Percentiles rank a stretch among this genome's conserved stretches.
phyloP scores from a whole-genome alignment of 345 rosid genomes.

The Corymbia maculata region DNA sequence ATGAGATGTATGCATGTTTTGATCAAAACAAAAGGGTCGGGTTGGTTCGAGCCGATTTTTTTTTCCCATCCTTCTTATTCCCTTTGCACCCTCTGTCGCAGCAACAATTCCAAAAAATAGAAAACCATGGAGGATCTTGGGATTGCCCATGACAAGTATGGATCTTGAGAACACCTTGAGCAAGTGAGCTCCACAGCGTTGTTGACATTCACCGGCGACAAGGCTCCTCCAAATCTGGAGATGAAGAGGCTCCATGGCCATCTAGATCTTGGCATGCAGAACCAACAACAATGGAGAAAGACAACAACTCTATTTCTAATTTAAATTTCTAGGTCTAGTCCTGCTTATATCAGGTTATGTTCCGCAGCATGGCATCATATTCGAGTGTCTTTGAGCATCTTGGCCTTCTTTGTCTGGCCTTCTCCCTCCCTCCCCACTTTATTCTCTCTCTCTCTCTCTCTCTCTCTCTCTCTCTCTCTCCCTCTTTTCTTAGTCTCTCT shows the following conservation, averaged over 20 bases:
- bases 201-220: background rate
- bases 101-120: background rate
- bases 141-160: background rate
- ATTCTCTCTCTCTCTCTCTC: too few relatives aligned
- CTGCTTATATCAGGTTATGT: too few relatives aligned
- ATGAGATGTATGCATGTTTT: background rate
- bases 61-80: background rate
- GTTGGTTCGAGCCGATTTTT: background rate
- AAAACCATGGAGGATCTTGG: background rate
- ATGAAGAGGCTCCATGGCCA: background rate
- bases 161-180: background rate
- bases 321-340: background rate
- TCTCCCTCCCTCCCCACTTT: too few relatives aligned
- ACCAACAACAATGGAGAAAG: background rate
- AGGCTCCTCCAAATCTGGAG: background rate
- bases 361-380: too few relatives aligned
- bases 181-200: background rate
- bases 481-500: too few relatives aligned
- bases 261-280: background rate
- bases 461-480: too few relatives aligned
- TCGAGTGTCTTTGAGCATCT: background rate
- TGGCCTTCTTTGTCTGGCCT: background rate
- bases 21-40: background rate
- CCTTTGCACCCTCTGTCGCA: background rate
- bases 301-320: background rate